phyloP scores from a whole-genome alignment of 495 filamentous ascomycete genomes.

The Trichoderma orchidacearum region DNA sequence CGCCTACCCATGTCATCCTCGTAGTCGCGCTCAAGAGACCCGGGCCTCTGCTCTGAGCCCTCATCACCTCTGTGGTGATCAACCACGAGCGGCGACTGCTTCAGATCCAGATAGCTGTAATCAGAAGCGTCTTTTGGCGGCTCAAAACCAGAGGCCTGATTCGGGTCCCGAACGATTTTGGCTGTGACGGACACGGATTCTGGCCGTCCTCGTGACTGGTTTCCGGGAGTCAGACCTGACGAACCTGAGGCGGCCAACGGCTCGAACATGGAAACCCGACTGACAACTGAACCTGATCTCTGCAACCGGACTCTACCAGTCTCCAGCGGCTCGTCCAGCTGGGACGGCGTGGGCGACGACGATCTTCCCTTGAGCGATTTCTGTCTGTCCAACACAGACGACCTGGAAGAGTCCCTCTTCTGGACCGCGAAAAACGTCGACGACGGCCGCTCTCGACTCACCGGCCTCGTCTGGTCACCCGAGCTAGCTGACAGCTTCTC shows the following conservation, averaged over 20 bases:
- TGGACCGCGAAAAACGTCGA: conserved; percentile 40
- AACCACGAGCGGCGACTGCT: conserved; percentile 58
- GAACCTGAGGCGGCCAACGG: conserved; percentile 27
- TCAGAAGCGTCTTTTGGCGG: conserved; percentile 19
- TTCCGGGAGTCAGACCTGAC: conserved; percentile 16
- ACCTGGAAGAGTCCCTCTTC: conserved; percentile 25
- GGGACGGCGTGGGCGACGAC: conserved; percentile 24
- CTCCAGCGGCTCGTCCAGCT: conserved; percentile 30
- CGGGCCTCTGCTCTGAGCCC: conserved; percentile 7
- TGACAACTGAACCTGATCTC: conserved; percentile 30
- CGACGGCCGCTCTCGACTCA: conserved; percentile 18
- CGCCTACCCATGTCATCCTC: conserved; percentile 21
- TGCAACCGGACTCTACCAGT: conserved; percentile 4
- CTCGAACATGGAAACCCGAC: conserved; percentile 32
- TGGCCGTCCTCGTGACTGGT: conserved; percentile 28
- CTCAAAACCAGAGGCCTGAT: conserved; percentile 19
- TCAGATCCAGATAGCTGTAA: conserved; percentile 41
- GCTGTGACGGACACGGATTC: conserved; percentile 73
- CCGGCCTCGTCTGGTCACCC: conserved; percentile 6
- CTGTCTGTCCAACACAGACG: conserved; percentile 30
- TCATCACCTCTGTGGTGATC: conserved; percentile 40
- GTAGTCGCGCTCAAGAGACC: conserved; percentile 15
- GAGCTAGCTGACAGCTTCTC: conserved; percentile 49
- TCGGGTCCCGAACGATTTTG: conserved; percentile 53
- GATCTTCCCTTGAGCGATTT: conserved; percentile 18